Conservation (phyloP, 106 monocot genomes). For the Dioscorea dumetorum region DNA sequence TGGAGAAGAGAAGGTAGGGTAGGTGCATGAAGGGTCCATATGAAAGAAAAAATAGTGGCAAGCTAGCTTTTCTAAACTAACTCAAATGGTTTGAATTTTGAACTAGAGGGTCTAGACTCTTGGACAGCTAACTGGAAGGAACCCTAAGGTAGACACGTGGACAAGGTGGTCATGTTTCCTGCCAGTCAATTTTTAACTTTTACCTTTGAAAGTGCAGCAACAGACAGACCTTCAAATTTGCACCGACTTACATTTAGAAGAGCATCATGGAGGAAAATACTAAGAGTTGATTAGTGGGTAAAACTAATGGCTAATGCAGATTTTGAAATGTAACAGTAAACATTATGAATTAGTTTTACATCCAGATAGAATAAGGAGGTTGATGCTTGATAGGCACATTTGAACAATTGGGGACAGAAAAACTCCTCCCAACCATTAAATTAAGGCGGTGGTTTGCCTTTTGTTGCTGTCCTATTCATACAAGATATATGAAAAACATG, state of each 20-base stretch:
- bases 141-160: too few relatives aligned
- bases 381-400: not conserved
- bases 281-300: not conserved
- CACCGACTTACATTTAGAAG: not conserved
- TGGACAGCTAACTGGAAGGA: too few relatives aligned
- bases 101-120: too few relatives aligned
- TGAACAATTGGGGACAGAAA: not conserved
- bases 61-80: not conserved
- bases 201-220: too few relatives aligned
- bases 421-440: not conserved
- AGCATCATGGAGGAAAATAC: not conserved
- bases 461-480: too few relatives aligned
- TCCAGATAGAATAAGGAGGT: not conserved
- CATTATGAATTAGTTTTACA: too few relatives aligned
- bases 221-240: not conserved
- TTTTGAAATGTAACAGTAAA: not conserved
- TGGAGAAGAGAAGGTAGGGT: slow-evolving; percentile 4
- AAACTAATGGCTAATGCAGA: not conserved
- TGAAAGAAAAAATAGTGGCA: not conserved
- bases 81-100: too few relatives aligned
- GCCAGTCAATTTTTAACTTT: too few relatives aligned
- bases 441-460: too few relatives aligned
- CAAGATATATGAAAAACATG: too few relatives aligned
- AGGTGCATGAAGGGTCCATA: not conserved
- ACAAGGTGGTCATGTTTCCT: too few relatives aligned